Evolutionary conservation across 179 eudicot species (phyloP), one percentile per base, ranked within the genome.

Genomic region (Silene vulgaris): DNA sequence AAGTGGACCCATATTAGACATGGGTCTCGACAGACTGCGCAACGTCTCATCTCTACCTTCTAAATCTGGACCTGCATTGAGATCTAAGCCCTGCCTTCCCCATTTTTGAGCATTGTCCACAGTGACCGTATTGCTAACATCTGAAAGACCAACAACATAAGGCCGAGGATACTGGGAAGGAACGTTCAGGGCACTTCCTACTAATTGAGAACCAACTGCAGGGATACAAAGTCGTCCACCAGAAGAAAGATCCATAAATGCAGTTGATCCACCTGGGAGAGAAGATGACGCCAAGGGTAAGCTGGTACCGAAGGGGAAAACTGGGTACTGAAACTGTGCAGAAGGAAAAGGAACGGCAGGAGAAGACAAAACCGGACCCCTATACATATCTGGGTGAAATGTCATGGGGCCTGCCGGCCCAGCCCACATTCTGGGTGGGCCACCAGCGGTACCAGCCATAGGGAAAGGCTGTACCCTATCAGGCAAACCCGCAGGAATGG

Each of bases 331-430:
- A 80, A 82, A 84, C 3, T 82, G 76, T 12, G 81, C 35, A 12
- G 81, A 61, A 3, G 80, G 79, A 19, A 80, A 84, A 1, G 85
- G 76, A 65, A 82, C 29, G 52, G 92, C 91, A 35, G 96, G 91
- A 76, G 98, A 87, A 8, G 97, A 81, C 80, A 92, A 77, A 29
- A 92, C 90, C 0, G 90, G 80, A 7, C 99, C 93, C 71, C 90
- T 78, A 76, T 83, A 90, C n/a, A 85, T 69, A 67, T 90, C 97
- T 9, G 89, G 85, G 37, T 77, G 71, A 68, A 88, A 85, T 3
- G 90, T 71, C 59, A 84, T 61, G 73, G 79, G 69, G 21, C 86
- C 83, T 19, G 87, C 61, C 32, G 81, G 79, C 17, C 85, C 86
- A 40, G 84, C 87, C 75, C 88, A 56, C 21, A 86, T 79, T 72